Percentiles rank a stretch among this genome's conserved stretches.
Evolutionary conservation across 441 rosid genomes (phyloP).

Genomic region (Geranium incanum): DNA sequence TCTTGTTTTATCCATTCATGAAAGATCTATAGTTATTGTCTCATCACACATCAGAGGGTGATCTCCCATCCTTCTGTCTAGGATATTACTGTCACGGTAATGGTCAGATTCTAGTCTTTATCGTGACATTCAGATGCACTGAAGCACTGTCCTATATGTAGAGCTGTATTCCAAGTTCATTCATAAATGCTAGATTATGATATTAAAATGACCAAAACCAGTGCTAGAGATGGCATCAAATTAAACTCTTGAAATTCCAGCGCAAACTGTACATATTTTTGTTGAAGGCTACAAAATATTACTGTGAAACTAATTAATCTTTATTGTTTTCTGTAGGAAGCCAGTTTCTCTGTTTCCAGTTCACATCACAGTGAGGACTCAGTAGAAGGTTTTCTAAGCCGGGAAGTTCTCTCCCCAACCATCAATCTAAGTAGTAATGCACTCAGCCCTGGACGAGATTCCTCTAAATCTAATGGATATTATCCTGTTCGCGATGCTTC

Average conservation of each 20-base stretch:
- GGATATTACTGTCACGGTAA: neutral
- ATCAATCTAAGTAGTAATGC: slow-evolving; percentile 16
- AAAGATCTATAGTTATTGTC: neutral
- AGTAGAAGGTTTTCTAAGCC: slow-evolving; percentile 25
- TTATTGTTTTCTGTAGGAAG: slow-evolving; percentile 23
- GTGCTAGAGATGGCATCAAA: neutral
- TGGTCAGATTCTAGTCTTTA: neutral
- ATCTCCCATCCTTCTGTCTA: neutral
- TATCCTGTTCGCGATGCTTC: slow-evolving; percentile 22
- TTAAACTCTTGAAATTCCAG: neutral
- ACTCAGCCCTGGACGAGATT: slow-evolving; percentile 22
- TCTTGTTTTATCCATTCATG: no score
- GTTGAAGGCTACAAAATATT: neutral
- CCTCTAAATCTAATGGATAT: slow-evolving; percentile 21
- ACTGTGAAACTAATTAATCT: slow-evolving; percentile 9
- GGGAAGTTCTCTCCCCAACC: slow-evolving; percentile 19
- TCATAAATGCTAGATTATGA: neutral
- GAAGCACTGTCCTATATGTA: neutral
- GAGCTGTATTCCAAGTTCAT: neutral
- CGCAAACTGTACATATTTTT: neutral
- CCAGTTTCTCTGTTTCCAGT: slow-evolving; percentile 28
- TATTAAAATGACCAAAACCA: neutral
- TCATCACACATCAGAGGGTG: neutral
- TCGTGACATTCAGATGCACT: neutral
- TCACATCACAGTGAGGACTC: slow-evolving; percentile 38